A percentile compares a stretch with the other conserved stretches of the same genome.
Evolutionary conservation across 2,329 filamentous ascomycete species (phyloP).

Genomic region (Aureobasidium leucospermi): DNA sequence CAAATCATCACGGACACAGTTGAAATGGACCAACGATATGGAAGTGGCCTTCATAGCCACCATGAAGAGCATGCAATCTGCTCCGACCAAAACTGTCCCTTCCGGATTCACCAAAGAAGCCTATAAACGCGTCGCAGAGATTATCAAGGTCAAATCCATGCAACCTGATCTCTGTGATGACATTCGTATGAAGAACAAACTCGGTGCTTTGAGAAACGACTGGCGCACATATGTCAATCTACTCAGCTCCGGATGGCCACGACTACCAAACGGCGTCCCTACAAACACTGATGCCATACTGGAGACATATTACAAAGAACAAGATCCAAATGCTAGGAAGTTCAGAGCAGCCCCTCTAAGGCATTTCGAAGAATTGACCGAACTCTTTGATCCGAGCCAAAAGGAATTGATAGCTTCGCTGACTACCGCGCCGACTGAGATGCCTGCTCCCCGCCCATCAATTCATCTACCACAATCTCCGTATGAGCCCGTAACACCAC

Average conservation of each 20-base stretch:
- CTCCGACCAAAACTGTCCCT: not conserved
- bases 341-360: not conserved
- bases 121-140: conserved; percentile 4
- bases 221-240: not conserved
- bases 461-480: not conserved
- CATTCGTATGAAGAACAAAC: conserved; percentile 4
- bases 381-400: not conserved
- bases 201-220: conserved; percentile 1
- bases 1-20: not conserved
- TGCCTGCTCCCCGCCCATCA: not conserved
- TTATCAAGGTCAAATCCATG: not conserved
- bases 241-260: not conserved
- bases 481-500: not conserved
- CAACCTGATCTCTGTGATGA: not conserved
- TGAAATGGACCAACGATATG: conserved; percentile 8
- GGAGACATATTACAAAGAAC: not conserved
- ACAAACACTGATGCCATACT: not conserved
- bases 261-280: not conserved
- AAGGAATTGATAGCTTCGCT: not conserved
- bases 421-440: not conserved
- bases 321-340: not conserved
- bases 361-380: not conserved
- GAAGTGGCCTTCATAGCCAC: not conserved
- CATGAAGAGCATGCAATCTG: not conserved
- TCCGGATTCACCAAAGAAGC: conserved; percentile 3